These are phyloP conservation scores for Petunia hybrid DNA, from an alignment of 305 asterid genomes.

Conservation along the genomic window DNA sequence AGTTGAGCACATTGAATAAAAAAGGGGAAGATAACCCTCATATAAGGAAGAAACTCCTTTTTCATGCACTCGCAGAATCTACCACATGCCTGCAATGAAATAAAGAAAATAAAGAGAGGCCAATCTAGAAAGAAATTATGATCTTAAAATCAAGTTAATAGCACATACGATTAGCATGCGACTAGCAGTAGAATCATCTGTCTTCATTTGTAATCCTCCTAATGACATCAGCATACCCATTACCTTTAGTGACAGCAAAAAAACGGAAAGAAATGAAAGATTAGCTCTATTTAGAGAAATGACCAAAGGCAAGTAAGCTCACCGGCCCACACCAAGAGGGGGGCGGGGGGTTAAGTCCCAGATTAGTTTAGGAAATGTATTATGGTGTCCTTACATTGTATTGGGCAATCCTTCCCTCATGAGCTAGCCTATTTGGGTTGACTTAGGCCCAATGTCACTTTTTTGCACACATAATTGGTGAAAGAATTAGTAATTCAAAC, in stretches of 20 bases:
- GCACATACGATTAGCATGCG: slow-evolving; percentile 81
- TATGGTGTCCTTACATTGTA: too few relatives aligned
- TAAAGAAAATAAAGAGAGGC: slow-evolving; percentile 2
- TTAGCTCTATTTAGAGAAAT: too few relatives aligned
- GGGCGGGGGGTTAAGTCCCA: too few relatives aligned
- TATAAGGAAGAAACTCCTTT: slow-evolving; percentile 92
- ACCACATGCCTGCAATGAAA: slow-evolving; percentile 84
- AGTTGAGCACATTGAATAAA: slow-evolving; percentile 90
- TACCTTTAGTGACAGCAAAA: slow-evolving; percentile 53
- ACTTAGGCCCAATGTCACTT: too few relatives aligned
- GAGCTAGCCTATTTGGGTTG: too few relatives aligned
- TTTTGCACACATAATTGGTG: too few relatives aligned
- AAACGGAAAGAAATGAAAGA: too few relatives aligned
- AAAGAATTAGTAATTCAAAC: too few relatives aligned
- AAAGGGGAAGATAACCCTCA: slow-evolving; percentile 95
- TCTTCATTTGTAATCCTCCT: slow-evolving; percentile 83
- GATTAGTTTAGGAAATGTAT: too few relatives aligned
- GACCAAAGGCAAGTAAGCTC: too few relatives aligned
- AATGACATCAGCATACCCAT: slow-evolving; percentile 91
- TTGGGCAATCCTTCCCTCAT: too few relatives aligned
- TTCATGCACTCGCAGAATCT: slow-evolving; percentile 93
- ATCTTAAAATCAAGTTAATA: not conserved
- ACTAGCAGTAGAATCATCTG: slow-evolving; percentile 95
- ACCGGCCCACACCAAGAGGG: too few relatives aligned
- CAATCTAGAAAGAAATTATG: not conserved